These are phyloP conservation scores for Phytophthora boehmeriae DNA, from an alignment of 352 stramenopile genomes.

Conservation along the genomic window DNA sequence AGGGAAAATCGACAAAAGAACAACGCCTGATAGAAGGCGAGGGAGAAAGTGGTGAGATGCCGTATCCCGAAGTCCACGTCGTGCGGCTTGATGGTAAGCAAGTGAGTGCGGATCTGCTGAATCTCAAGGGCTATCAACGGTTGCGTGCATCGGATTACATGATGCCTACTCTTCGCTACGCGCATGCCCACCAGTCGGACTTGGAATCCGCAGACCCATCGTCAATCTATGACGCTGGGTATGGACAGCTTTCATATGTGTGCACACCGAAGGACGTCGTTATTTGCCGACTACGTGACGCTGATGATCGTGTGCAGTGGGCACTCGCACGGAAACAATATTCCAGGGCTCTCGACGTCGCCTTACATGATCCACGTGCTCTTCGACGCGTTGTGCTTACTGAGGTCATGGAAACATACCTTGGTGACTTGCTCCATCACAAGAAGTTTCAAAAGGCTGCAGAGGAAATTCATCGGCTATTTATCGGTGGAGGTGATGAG, in stretches of 20 bases:
- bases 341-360: conserved; percentile 60
- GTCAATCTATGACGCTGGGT: conserved; percentile 76
- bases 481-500: conserved; percentile 57
- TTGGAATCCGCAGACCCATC: conserved; percentile 29
- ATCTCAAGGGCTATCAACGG: conserved; percentile 75
- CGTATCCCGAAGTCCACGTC: conserved; percentile 86
- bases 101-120: conserved; percentile 84
- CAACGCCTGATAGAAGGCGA: conserved; percentile 67
- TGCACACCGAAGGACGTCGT: conserved; percentile 88
- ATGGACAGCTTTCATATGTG: conserved; percentile 72
- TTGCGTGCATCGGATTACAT: conserved; percentile 83
- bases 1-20: conserved; percentile 45
- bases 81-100: conserved; percentile 87
- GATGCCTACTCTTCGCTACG: conserved; percentile 77
- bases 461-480: conserved; percentile 76
- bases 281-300: conserved; percentile 79
- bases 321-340: conserved; percentile 71
- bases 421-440: conserved; percentile 73
- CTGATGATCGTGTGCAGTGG: conserved; percentile 80
- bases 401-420: conserved; percentile 76
- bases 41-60: conserved; percentile 71
- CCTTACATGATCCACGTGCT: conserved; percentile 59
- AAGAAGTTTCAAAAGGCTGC: conserved; percentile 77
- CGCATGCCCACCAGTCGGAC: conserved; percentile 24
- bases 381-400: conserved; percentile 61